phyloP scores from a whole-genome alignment of 2,329 filamentous ascomycete species.

The Leptosphaerulina australis region DNA sequence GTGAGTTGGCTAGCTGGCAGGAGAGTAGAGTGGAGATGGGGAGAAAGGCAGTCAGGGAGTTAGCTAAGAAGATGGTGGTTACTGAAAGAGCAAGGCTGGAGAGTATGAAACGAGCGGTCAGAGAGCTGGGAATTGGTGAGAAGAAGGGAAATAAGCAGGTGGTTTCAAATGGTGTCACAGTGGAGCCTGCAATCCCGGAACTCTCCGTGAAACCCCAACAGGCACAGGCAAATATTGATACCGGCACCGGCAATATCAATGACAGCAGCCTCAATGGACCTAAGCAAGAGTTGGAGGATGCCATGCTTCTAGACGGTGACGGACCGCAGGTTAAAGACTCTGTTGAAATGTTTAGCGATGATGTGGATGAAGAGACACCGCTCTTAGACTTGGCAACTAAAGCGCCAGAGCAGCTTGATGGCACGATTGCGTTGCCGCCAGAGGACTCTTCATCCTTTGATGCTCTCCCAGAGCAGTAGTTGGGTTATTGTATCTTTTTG shows the following conservation, averaged over 20 bases:
- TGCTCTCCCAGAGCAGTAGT: neutral
- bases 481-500: neutral
- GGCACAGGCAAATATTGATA: neutral
- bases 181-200: neutral
- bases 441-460: too few relatives aligned
- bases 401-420: conserved; percentile 9
- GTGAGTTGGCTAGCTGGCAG: conserved; percentile 92
- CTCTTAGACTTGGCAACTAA: conserved; percentile 7
- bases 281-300: neutral
- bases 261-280: neutral
- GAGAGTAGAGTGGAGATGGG: conserved; percentile 83
- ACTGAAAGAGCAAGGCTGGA: conserved; percentile 79
- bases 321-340: neutral
- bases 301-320: neutral
- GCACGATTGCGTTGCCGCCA: neutral
- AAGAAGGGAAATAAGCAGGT: neutral
- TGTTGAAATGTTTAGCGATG: neutral
- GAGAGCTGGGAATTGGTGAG: conserved; percentile 52
- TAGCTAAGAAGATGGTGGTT: conserved; percentile 79
- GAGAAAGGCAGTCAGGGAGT: conserved; percentile 72
- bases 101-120: conserved; percentile 78
- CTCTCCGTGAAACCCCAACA: too few relatives aligned
- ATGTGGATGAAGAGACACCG: conserved; percentile 2
- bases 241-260: neutral
- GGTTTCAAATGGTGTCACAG: neutral